Percentiles rank a stretch among this genome's conserved stretches.
Conservation (phyloP, 2,329 filamentous ascomycete genomes). For the Fusarium clavum region DNA sequence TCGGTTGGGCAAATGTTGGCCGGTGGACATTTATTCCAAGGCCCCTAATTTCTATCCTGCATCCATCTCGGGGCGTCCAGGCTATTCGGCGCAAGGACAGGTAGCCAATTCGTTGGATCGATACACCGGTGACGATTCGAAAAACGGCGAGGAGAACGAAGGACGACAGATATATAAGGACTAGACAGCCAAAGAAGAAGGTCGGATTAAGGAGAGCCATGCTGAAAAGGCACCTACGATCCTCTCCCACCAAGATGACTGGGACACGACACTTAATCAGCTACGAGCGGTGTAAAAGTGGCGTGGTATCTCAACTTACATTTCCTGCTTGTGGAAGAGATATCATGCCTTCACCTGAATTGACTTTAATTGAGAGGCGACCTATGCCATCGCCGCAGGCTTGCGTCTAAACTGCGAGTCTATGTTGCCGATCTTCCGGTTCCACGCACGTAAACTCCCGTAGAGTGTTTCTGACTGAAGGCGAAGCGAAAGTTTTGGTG, state of each 20-base stretch:
- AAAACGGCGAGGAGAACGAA: constrained; percentile 95
- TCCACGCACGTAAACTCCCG: constrained; percentile 26
- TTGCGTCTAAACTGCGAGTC: constrained; percentile 22
- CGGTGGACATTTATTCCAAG: constrained; percentile 89
- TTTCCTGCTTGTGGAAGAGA: constrained; percentile 40
- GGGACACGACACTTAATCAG: constrained; percentile 31
- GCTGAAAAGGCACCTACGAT: constrained; percentile 40
- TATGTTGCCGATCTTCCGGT: constrained; percentile 40
- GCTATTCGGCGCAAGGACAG: constrained; percentile 90
- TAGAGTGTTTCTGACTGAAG: constrained; percentile 12
- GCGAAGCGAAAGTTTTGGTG: not conserved
- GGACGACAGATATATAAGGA: constrained; percentile 88
- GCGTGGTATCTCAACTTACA: constrained; percentile 42
- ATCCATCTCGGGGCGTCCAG: constrained; percentile 88
- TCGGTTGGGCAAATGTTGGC: constrained; percentile 96
- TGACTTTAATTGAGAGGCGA: constrained; percentile 35
- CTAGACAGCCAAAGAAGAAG: constrained; percentile 85
- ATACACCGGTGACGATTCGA: constrained; percentile 91
- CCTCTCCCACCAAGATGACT: constrained; percentile 46
- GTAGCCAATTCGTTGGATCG: constrained; percentile 94
- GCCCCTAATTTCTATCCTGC: constrained; percentile 89
- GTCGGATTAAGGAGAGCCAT: constrained; percentile 79
- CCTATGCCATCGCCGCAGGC: constrained; percentile 45
- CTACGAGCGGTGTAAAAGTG: constrained; percentile 41
- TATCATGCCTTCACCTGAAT: constrained; percentile 46